Evolutionary conservation across 257 asterid genomes (phyloP).

Genomic region (Craterostigma plantagineum): DNA sequence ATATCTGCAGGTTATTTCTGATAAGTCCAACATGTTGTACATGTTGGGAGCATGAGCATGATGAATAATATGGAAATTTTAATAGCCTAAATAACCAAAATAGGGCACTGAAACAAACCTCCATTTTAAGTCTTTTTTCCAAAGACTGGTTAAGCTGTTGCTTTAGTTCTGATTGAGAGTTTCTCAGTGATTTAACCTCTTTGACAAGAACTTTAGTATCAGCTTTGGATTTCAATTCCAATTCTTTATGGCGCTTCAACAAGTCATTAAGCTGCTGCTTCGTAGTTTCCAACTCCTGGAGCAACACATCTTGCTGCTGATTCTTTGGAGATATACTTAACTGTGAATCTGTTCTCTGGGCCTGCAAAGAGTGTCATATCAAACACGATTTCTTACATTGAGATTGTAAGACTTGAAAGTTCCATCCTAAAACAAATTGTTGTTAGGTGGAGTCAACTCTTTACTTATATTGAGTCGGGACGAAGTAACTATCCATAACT

Average conservation of each 20-base stretch:
- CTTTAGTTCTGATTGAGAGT: slow-evolving; percentile 49
- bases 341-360: slow-evolving; percentile 16
- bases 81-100: slow-evolving; percentile 7
- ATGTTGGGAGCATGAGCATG: too few species aligned
- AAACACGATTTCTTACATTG: background rate
- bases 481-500: too few species aligned
- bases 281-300: slow-evolving; percentile 42
- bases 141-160: slow-evolving; percentile 41
- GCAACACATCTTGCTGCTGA: slow-evolving; percentile 28
- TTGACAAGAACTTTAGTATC: slow-evolving; percentile 77
- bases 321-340: slow-evolving; percentile 13
- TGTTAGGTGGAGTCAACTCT: slow-evolving; percentile 7
- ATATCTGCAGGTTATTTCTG: too few species aligned
- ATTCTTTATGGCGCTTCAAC: slow-evolving; percentile 49
- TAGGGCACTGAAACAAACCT: slow-evolving; percentile 32
- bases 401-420: background rate
- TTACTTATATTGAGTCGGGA: too few species aligned
- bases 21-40: too few species aligned
- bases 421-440: background rate
- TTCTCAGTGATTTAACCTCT: slow-evolving; percentile 85
- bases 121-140: slow-evolving; percentile 33
- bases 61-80: slow-evolving; percentile 1
- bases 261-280: slow-evolving; percentile 44
- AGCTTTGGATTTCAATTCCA: slow-evolving; percentile 64
- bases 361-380: slow-evolving; percentile 20